A percentile compares a stretch with the other conserved stretches of the same genome.
phyloP scores from a whole-genome alignment of 176 grass and related monocot genomes.

The Elymus sibiricus region DNA sequence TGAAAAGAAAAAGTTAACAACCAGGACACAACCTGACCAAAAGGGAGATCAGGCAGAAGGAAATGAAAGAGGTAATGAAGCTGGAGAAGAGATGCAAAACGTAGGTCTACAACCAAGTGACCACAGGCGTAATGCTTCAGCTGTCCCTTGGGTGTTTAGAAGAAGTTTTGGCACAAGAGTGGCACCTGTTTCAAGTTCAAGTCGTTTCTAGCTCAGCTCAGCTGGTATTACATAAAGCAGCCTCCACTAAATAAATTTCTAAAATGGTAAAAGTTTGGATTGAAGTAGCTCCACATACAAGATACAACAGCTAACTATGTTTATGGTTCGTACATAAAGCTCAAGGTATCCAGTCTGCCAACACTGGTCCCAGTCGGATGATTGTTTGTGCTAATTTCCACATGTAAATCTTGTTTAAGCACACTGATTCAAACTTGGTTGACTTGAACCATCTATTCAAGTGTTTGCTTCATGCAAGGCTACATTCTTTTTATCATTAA shows the following conservation, averaged over 20 bases:
- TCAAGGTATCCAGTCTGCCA: neutral
- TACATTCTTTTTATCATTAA: neutral
- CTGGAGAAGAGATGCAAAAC: neutral
- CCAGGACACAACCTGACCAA: neutral
- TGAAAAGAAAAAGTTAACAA: constrained; percentile 15
- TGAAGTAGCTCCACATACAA: neutral
- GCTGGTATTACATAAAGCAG: neutral
- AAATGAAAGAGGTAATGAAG: neutral
- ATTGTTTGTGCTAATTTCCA: neutral
- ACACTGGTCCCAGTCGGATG: neutral
- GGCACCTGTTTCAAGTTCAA: neutral
- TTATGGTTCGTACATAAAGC: neutral
- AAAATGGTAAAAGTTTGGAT: neutral
- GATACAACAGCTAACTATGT: neutral
- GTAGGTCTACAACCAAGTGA: neutral
- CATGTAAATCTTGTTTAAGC: neutral
- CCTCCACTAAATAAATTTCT: neutral
- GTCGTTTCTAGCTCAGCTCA: neutral
- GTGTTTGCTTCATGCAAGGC: neutral
- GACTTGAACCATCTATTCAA: neutral
- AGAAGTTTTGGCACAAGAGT: neutral
- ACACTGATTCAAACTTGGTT: neutral
- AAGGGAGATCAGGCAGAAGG: neutral
- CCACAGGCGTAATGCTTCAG: neutral
- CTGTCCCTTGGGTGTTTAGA: neutral